Percentiles rank a stretch among this genome's conserved stretches.
Conservation (phyloP, 179 eudicot species). For the Sideroxylon spinosum region DNA sequence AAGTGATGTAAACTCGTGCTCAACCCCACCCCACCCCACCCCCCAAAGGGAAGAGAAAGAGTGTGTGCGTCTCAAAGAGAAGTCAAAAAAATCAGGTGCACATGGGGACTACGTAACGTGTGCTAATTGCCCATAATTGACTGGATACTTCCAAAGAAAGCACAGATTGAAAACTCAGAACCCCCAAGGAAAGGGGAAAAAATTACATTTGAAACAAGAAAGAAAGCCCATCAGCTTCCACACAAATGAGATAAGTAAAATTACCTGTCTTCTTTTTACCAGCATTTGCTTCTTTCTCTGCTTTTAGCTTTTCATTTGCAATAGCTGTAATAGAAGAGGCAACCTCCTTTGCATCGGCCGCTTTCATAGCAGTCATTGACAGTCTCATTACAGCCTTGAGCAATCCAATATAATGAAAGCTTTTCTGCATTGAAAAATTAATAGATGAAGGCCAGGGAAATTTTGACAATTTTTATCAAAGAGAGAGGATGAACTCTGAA, state of each 20-base stretch:
- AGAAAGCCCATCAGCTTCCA: neutral
- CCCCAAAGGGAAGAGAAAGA: too few species aligned
- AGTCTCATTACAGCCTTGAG: conserved; percentile 83
- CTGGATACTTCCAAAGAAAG: neutral
- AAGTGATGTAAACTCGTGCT: too few species aligned
- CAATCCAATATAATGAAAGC: conserved; percentile 77
- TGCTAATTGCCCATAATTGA: neutral
- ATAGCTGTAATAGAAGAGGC: conserved; percentile 83
- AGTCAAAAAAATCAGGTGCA: too few species aligned
- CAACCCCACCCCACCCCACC: too few species aligned
- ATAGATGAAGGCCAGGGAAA: neutral
- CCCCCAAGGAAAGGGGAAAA: too few species aligned
- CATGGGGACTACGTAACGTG: neutral
- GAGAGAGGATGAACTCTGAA: neutral
- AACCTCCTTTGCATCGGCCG: conserved; percentile 90
- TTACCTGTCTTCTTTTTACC: conserved; percentile 96
- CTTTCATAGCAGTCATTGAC: conserved; percentile 73
- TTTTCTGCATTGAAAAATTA: conserved; percentile 53
- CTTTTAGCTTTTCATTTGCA: conserved; percentile 92
- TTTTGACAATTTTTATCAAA: neutral
- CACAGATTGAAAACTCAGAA: too few species aligned
- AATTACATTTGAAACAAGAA: neutral
- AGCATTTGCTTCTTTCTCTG: conserved; percentile 94
- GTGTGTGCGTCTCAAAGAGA: too few species aligned
- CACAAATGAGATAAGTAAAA: neutral